Conservation (phyloP, 2,329 filamentous ascomycete genomes). For the Calonectria ilicicola region DNA sequence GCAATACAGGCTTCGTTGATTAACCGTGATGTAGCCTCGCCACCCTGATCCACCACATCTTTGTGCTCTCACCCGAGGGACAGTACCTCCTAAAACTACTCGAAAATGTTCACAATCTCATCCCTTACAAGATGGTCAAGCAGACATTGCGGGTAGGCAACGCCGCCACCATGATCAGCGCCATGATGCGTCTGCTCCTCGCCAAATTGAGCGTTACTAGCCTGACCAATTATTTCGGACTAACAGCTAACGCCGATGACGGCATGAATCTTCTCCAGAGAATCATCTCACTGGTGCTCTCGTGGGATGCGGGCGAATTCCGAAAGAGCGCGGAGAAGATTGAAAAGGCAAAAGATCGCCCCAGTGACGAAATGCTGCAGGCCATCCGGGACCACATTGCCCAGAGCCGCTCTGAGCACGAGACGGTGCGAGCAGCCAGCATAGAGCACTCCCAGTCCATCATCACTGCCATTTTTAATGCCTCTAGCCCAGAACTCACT, state of each 20-base stretch:
- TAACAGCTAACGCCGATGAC: slow-evolving; percentile 78
- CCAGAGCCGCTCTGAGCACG: slow-evolving; percentile 66
- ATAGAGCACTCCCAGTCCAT: slow-evolving; percentile 67
- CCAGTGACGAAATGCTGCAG: slow-evolving; percentile 70
- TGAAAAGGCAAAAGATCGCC: slow-evolving; percentile 68
- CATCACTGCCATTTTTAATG: slow-evolving; percentile 72
- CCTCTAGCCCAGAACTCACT: slow-evolving; percentile 58
- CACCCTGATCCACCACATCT: slow-evolving; percentile 79
- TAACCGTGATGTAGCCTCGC: slow-evolving; percentile 66
- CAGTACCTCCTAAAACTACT: slow-evolving; percentile 79
- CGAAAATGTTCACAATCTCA: slow-evolving; percentile 75
- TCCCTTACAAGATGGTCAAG: slow-evolving; percentile 78
- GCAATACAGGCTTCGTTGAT: slow-evolving; percentile 9
- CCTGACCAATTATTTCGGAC: slow-evolving; percentile 82
- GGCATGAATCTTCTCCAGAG: slow-evolving; percentile 85
- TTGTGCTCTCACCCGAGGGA: slow-evolving; percentile 80
- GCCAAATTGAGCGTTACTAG: slow-evolving; percentile 82
- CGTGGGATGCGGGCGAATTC: slow-evolving; percentile 80
- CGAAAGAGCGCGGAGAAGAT: slow-evolving; percentile 73
- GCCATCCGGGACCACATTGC: slow-evolving; percentile 70
- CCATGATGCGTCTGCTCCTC: slow-evolving; percentile 77
- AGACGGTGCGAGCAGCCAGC: slow-evolving; percentile 69
- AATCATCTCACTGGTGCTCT: slow-evolving; percentile 79
- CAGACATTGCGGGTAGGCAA: slow-evolving; percentile 83
- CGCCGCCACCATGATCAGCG: slow-evolving; percentile 84